Conservation (phyloP, 2,329 filamentous ascomycete species). For the Aciculosporium take region DNA sequence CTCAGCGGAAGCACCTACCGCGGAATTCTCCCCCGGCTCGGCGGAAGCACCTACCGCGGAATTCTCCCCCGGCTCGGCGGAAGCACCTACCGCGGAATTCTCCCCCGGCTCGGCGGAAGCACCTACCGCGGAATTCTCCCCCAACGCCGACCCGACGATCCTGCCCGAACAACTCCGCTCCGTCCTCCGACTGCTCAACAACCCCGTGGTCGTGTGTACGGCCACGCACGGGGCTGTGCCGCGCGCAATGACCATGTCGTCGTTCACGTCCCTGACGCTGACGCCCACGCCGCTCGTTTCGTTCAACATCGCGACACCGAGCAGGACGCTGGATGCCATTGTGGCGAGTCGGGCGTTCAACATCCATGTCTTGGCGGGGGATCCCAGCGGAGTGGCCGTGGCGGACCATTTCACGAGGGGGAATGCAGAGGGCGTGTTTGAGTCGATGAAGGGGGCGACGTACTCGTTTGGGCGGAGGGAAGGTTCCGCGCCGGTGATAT, state of each 20-base stretch:
- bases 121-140: constrained; percentile 23
- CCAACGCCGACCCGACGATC: constrained; percentile 15
- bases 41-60: constrained; percentile 21
- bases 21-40: constrained; percentile 20
- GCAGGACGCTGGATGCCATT: constrained; percentile 40
- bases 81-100: constrained; percentile 21
- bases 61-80: constrained; percentile 19
- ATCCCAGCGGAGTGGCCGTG: constrained; percentile 31
- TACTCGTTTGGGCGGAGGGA: constrained; percentile 9
- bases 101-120: constrained; percentile 20
- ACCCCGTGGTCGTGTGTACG: constrained; percentile 43
- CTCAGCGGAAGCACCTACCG: constrained; percentile 20
- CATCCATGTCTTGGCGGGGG: constrained; percentile 37
- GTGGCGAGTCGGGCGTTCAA: constrained; percentile 31
- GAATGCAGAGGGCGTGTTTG: constrained; percentile 27
- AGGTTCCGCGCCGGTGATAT: constrained; percentile 26
- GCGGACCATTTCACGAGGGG: constrained; percentile 39
- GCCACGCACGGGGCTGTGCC: constrained; percentile 22
- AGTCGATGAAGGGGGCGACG: constrained; percentile 7
- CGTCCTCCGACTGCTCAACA: constrained; percentile 38
- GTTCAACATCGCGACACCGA: constrained; percentile 44
- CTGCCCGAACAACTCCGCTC: constrained; percentile 34
- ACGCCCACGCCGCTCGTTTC: constrained; percentile 36
- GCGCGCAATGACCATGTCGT: constrained; percentile 45
- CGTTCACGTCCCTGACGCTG: constrained; percentile 41